These are phyloP conservation scores for Amoebophrya sp. DNA, from an alignment of 169 alveolate species.

Conservation along the genomic window DNA sequence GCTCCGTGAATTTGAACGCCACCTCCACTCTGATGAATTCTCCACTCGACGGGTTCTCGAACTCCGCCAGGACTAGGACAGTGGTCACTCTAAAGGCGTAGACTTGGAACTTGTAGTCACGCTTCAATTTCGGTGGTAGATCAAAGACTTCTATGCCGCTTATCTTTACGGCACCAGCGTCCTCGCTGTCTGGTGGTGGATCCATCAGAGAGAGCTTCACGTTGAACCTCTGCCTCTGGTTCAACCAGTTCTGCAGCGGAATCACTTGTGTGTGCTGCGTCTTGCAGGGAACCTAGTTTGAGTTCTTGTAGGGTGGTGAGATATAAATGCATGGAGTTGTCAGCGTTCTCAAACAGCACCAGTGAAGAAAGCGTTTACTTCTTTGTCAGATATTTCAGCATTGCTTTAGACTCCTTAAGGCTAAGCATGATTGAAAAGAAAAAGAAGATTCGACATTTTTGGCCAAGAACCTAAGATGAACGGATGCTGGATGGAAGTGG, in stretches of 20 bases:
- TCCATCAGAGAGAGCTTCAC: slow-evolving; percentile 27
- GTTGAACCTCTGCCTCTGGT: slow-evolving; percentile 28
- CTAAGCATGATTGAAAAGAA: too few relatives aligned
- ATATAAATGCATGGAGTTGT: too few relatives aligned
- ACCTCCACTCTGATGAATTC: slow-evolving; percentile 16
- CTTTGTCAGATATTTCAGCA: too few relatives aligned
- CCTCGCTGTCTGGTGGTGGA: slow-evolving; percentile 27
- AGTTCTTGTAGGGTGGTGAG: too few relatives aligned
- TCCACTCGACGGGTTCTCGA: slow-evolving; percentile 31
- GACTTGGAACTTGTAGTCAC: slow-evolving; percentile 38
- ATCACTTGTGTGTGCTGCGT: slow-evolving; percentile 19
- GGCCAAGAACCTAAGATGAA: too few relatives aligned
- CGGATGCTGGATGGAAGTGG: too few relatives aligned
- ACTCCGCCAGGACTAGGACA: background rate
- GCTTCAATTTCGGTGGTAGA: slow-evolving; percentile 22
- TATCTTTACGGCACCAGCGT: slow-evolving; percentile 24
- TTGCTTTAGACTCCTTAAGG: too few relatives aligned
- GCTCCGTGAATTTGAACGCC: slow-evolving; percentile 27
- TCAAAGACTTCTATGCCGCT: slow-evolving; percentile 28
- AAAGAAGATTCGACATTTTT: too few relatives aligned
- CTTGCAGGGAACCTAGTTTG: slow-evolving; percentile 37
- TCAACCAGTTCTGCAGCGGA: slow-evolving; percentile 34
- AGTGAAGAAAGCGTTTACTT: too few relatives aligned
- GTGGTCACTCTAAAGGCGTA: slow-evolving; percentile 32
- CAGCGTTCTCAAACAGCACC: too few relatives aligned